A percentile compares a stretch with the other conserved stretches of the same genome.
Evolutionary conservation across 768 basidiomycete species (phyloP).

Genomic region (Amanita muscaria): DNA sequence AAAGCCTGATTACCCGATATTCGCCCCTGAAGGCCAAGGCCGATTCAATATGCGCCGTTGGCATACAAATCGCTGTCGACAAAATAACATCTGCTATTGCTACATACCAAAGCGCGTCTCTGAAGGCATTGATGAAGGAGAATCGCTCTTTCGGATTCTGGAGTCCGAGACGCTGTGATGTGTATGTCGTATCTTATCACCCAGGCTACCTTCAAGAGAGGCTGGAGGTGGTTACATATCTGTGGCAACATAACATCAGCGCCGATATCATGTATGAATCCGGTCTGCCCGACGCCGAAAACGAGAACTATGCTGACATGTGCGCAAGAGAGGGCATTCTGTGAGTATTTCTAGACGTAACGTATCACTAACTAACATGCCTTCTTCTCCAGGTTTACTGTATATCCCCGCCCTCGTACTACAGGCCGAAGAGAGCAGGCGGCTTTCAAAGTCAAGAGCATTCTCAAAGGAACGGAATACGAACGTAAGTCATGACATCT

Average conservation of each 20-base stretch:
- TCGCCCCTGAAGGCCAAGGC: constrained; percentile 43
- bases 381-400: constrained; percentile 28
- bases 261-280: constrained; percentile 85
- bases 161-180: constrained; percentile 85
- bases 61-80: constrained; percentile 70
- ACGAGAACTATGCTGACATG: constrained; percentile 56
- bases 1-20: constrained; percentile 56
- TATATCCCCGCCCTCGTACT: constrained; percentile 40
- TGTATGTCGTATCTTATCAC: constrained; percentile 76
- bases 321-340: constrained; percentile 79
- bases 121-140: constrained; percentile 66
- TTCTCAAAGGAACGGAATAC: constrained; percentile 67
- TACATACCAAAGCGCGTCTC: constrained; percentile 57
- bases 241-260: constrained; percentile 79
- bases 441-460: constrained; percentile 77
- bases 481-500: constrained; percentile 41
- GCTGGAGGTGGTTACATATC: constrained; percentile 63
- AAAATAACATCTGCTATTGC: constrained; percentile 67
- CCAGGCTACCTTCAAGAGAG: constrained; percentile 69
- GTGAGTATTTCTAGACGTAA: constrained; percentile 32
- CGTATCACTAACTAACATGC: neutral
- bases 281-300: constrained; percentile 50
- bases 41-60: constrained; percentile 57
- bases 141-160: constrained; percentile 80
- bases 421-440: constrained; percentile 47